These are phyloP conservation scores for Diaporthe sp. DNA, from an alignment of 2,329 filamentous ascomycete species.

Conservation along the genomic window DNA sequence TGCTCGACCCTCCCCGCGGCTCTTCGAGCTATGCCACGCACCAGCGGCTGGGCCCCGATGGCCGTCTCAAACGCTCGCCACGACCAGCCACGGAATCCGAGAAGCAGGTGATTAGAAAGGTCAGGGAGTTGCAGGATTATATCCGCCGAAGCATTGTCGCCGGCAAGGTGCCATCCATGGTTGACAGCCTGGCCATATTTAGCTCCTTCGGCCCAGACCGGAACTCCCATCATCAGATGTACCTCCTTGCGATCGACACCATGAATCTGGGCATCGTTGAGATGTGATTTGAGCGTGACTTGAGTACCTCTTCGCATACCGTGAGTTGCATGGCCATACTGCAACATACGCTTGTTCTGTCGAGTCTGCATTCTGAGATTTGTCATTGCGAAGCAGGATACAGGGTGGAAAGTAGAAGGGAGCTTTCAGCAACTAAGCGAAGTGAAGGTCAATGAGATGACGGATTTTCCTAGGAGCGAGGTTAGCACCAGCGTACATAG, in stretches of 20 bases:
- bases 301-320: too few species aligned
- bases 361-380: neutral
- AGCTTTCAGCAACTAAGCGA: neutral
- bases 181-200: neutral
- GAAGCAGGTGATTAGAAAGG: neutral
- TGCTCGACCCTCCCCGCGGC: neutral
- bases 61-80: neutral
- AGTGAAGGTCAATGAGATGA: too few species aligned
- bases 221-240: neutral
- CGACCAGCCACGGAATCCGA: slow-evolving; percentile 1
- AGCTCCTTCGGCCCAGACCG: neutral
- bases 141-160: neutral
- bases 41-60: too few species aligned
- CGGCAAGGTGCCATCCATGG: neutral
- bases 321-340: neutral
- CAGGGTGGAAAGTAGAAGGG: neutral
- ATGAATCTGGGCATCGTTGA: neutral
- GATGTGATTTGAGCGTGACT: neutral
- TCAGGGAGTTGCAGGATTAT: neutral
- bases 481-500: too few species aligned
- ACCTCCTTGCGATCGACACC: neutral
- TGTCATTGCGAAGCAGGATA: neutral
- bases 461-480: too few species aligned
- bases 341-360: neutral
- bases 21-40: neutral